Conservation (phyloP, 768 basidiomycete genomes). For the Mycena belliarum region DNA sequence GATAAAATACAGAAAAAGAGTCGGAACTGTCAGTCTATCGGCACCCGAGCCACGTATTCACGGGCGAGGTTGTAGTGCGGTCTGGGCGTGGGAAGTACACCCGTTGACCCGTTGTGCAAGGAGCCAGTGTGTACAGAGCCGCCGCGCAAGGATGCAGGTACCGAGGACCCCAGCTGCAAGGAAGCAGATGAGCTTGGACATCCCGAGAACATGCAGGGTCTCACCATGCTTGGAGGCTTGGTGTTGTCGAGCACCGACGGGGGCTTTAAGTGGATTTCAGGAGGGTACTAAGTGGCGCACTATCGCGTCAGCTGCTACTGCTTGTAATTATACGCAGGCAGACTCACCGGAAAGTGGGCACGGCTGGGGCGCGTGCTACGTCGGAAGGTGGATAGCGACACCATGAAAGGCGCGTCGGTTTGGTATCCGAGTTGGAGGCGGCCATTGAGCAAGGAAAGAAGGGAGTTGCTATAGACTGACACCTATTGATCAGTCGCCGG, state of each 20-base stretch:
- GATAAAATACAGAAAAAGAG: neutral
- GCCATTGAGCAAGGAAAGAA: constrained; percentile 20
- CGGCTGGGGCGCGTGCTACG: neutral
- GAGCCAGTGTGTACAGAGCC: neutral
- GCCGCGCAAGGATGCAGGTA: neutral
- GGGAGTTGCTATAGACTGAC: constrained; percentile 21
- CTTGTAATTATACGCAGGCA: no score
- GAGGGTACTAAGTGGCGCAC: neutral
- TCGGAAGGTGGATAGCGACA: constrained; percentile 11
- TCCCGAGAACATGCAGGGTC: neutral
- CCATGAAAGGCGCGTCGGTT: constrained; percentile 13
- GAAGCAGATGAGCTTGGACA: neutral
- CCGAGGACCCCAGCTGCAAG: neutral
- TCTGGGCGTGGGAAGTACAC: neutral
- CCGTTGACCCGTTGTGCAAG: neutral
- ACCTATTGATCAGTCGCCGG: no score
- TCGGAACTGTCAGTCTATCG: neutral
- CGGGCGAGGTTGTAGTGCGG: constrained; percentile 1
- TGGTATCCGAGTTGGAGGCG: constrained; percentile 17
- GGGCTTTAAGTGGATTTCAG: neutral
- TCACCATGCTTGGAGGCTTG: neutral
- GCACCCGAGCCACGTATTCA: neutral
- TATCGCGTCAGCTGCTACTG: neutral
- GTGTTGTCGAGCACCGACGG: neutral
- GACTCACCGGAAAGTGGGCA: constrained; percentile 5